phyloP scores from a whole-genome alignment of 352 stramenopile species.

The Globisporangium recalcitrans region DNA sequence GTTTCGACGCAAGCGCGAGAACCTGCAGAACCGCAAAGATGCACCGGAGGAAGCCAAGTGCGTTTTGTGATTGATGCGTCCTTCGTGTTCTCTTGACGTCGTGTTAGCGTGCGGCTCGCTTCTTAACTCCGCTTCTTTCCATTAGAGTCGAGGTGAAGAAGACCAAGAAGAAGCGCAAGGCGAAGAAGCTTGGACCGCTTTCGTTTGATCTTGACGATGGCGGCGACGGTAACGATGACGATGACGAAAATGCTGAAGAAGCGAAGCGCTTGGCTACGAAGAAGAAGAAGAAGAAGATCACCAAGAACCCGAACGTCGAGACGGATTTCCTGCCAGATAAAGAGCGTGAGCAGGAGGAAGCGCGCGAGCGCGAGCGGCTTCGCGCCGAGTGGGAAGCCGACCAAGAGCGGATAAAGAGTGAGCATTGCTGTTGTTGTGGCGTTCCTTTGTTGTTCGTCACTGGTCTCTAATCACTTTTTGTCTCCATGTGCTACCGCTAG shows the following conservation, averaged over 20 bases:
- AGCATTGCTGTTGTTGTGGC: constrained; percentile 5
- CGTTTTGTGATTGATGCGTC: constrained; percentile 7
- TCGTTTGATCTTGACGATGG: constrained; percentile 83
- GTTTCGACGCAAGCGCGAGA: constrained; percentile 87
- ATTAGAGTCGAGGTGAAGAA: constrained; percentile 33
- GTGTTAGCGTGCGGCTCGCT: not conserved
- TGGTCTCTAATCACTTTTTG: not conserved
- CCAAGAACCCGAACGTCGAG: constrained; percentile 92
- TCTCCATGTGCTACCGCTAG: constrained; percentile 22
- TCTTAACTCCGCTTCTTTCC: not conserved
- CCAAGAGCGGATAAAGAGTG: constrained; percentile 93
- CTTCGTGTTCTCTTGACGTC: not conserved
- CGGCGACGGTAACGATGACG: constrained; percentile 33
- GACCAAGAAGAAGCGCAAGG: constrained; percentile 77
- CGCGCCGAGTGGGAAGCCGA: constrained; percentile 89
- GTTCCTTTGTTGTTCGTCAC: not conserved
- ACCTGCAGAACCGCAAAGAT: constrained; percentile 51
- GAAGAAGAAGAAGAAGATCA: constrained; percentile 43
- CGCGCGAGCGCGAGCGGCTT: constrained; percentile 74
- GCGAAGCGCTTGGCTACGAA: not conserved
- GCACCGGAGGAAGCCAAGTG: constrained; percentile 26
- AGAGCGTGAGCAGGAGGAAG: constrained; percentile 82
- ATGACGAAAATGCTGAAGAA: constrained; percentile 13
- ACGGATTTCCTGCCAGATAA: constrained; percentile 95
- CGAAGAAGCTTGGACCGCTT: constrained; percentile 68